Evolutionary conservation across 148 eudicot species (phyloP), one percentile per base, ranked within the genome.

Genomic region (Silene uniflora): DNA sequence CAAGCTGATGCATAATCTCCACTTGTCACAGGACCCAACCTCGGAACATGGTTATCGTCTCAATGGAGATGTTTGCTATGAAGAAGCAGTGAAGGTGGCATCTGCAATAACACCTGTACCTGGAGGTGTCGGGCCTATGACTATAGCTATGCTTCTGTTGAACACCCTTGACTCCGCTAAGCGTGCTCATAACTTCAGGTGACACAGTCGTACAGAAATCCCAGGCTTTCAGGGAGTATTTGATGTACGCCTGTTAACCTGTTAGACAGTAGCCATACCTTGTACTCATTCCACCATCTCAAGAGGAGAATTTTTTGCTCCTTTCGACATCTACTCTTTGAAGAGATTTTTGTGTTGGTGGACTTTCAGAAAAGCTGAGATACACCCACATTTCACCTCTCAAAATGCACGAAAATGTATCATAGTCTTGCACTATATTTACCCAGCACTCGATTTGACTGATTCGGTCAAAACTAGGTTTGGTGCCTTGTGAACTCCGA

Each of bases 51-150:
- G 97, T 19, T 91, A 87, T 73, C 82, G 88, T 18, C 84, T 91
- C 10, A 67, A 78, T 8, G 97, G 97, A 75, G 97, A 91, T 73
- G 91, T 91, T 69, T 91, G 93, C 79, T 89, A 63, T 66, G 91
- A 81, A 77, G 97, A 91, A 81, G 97, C 91, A n/a, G 78, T 72
- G 49, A 85, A 29, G 65, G 84, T 87, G 72, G 97, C 90, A 61
- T 89, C 93, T 5, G 91, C 90, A 10, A 79, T 91, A 44, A 91
- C 93, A 27, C 97, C 97, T 17, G 97, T 91, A 62, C 97, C 91
- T 29, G 92, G 92, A 76, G 97, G 97, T 59, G 97, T 91, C 10
- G 97, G 97, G 47, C 91, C 97, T 2, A 91, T 91, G 97, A 91
- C 97, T 19, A 77, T 91, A 25, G 97, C 97, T 47, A 91, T 91